Percentiles rank a stretch among this genome's conserved stretches.
phyloP scores from a whole-genome alignment of 106 monocot species.

The Phalaenopsis aphrodite region DNA sequence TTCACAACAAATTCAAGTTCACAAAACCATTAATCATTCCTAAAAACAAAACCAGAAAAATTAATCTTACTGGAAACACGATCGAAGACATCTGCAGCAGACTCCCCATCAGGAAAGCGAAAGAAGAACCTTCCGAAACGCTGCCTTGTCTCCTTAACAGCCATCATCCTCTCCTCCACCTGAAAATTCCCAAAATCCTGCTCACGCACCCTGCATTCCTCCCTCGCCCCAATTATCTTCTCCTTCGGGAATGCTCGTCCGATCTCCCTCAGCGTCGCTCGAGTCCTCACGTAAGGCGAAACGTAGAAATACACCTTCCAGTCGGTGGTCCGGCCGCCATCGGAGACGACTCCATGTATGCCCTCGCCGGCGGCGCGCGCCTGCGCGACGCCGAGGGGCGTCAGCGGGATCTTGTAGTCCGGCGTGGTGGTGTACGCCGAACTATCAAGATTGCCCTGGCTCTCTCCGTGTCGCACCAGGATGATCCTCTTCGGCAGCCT shows the following conservation, averaged over 20 bases:
- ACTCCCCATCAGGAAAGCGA: constrained; percentile 94
- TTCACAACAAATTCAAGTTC: too few relatives aligned
- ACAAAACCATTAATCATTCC: not conserved
- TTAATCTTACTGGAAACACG: constrained; percentile 64
- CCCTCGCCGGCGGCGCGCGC: constrained; percentile 46
- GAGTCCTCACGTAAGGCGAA: constrained; percentile 67
- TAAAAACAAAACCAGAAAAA: too few relatives aligned
- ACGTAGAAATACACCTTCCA: constrained; percentile 93
- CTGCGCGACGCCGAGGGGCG: constrained; percentile 50
- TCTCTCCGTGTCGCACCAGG: constrained; percentile 84
- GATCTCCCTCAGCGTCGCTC: constrained; percentile 69
- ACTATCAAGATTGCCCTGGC: constrained; percentile 79
- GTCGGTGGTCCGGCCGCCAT: not conserved
- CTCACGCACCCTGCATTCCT: constrained; percentile 87
- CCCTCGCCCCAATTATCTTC: constrained; percentile 64
- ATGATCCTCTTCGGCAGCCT: constrained; percentile 74
- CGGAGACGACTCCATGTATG: constrained; percentile 30
- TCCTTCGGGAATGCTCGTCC: constrained; percentile 48
- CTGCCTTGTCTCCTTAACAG: constrained; percentile 63
- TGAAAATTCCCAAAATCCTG: constrained; percentile 99
- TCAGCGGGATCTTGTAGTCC: constrained; percentile 77
- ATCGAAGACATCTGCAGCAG: constrained; percentile 91
- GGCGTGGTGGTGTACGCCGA: constrained; percentile 83
- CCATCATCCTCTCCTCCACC: constrained; percentile 83
- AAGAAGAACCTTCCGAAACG: constrained; percentile 94